A percentile compares a stretch with the other conserved stretches of the same genome.
Evolutionary conservation across 176 grass and related monocot genomes (phyloP).

Genomic region (Pontederia paniculata): DNA sequence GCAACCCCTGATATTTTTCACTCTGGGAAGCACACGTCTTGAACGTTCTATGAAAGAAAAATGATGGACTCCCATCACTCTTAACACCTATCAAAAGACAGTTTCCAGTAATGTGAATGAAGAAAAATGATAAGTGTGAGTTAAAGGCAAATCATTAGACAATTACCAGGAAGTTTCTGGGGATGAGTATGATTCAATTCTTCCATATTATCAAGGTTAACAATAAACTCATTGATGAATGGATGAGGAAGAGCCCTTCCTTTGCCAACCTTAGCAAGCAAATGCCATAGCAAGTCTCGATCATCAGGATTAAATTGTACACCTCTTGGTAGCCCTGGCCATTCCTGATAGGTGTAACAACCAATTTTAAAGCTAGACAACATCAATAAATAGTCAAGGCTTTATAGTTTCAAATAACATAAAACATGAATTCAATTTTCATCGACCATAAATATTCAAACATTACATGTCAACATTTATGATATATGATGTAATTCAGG

Average conservation of each 20-base stretch:
- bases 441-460: no score
- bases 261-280: conserved; percentile 56
- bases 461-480: no score
- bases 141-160: conserved; percentile 7
- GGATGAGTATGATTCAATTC: conserved; percentile 45
- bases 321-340: conserved; percentile 76
- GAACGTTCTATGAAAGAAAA: conserved; percentile 68
- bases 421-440: no score
- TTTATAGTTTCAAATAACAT: no score
- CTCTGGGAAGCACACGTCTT: conserved; percentile 20
- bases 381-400: no score
- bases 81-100: conserved; percentile 39
- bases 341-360: conserved; percentile 32
- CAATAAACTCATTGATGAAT: conserved; percentile 64
- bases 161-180: conserved; percentile 56
- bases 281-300: conserved; percentile 67
- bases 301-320: conserved; percentile 64
- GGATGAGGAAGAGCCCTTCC: conserved; percentile 46
- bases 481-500: no score
- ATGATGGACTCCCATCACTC: conserved; percentile 48
- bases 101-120: not conserved
- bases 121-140: not conserved
- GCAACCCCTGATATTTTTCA: conserved; percentile 1
- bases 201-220: conserved; percentile 27
- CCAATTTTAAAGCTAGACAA: no score